phyloP scores from a whole-genome alignment of 2,329 filamentous ascomycete genomes.

The Septoria linicola region DNA sequence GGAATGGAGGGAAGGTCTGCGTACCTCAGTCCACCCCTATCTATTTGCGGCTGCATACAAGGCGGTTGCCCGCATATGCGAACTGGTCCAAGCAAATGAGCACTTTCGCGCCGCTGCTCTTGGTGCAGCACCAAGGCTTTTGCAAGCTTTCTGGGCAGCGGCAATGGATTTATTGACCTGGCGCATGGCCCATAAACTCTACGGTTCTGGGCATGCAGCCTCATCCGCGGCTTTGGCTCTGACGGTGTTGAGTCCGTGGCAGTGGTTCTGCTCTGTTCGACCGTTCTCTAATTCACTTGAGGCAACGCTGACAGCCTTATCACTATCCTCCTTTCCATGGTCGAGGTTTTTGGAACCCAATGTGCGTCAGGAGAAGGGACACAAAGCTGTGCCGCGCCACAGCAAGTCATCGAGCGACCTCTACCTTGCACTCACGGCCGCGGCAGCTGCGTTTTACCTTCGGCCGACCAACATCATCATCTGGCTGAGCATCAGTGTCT shows the following conservation, averaged over 20 bases:
- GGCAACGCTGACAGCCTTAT: conserved; percentile 78
- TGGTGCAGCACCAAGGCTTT: conserved; percentile 67
- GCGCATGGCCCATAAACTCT: conserved; percentile 72
- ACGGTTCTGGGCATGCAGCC: conserved; percentile 62
- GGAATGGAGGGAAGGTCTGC: conserved; percentile 89
- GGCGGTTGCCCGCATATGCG: conserved; percentile 57
- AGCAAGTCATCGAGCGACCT: conserved; percentile 19
- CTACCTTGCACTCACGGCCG: conserved; percentile 64
- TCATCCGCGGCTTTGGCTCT: conserved; percentile 70
- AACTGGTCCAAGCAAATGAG: conserved; percentile 54
- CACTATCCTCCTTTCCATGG: conserved; percentile 87
- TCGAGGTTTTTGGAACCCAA: conserved; percentile 38
- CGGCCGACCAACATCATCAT: conserved; percentile 87
- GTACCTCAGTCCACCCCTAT: conserved; percentile 87
- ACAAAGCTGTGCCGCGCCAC: neutral
- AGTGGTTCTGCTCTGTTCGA: conserved; percentile 91
- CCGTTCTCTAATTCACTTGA: conserved; percentile 95
- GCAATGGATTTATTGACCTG: conserved; percentile 83
- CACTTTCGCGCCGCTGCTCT: conserved; percentile 64
- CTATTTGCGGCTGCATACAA: conserved; percentile 78
- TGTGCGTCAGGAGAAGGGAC: neutral
- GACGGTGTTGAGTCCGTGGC: conserved; percentile 79
- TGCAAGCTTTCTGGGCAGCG: conserved; percentile 77
- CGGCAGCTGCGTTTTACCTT: conserved; percentile 78
- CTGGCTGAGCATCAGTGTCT: conserved; percentile 67